phyloP scores from a whole-genome alignment of 352 stramenopile genomes.

The Globisporangium cylindrosporum region DNA sequence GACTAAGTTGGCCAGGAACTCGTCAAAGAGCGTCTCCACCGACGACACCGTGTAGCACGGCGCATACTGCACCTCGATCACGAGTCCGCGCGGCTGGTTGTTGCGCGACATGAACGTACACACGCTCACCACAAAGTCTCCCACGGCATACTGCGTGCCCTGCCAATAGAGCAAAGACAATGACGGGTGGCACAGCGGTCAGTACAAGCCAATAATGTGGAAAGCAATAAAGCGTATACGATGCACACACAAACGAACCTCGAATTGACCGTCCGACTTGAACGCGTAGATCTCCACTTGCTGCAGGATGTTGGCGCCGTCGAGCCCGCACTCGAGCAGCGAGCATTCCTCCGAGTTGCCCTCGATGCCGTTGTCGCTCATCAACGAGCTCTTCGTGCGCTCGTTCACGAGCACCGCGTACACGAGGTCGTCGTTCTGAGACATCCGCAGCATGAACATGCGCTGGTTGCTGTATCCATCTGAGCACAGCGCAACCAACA shows the following conservation, averaged over 20 bases:
- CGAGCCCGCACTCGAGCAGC: conserved; percentile 79
- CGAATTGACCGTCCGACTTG: conserved; percentile 86
- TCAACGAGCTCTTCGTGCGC: conserved; percentile 43
- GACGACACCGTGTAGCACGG: conserved; percentile 76
- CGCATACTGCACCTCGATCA: conserved; percentile 84
- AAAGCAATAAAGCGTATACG: background rate
- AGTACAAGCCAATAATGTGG: background rate
- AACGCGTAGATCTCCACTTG: conserved; percentile 89
- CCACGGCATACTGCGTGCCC: conserved; percentile 78
- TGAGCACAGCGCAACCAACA: conserved; percentile 21
- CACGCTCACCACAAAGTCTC: conserved; percentile 83
- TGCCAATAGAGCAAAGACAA: conserved; percentile 2
- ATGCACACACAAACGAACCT: conserved; percentile 29
- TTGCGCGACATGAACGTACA: conserved; percentile 87
- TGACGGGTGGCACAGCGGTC: background rate
- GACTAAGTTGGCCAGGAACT: conserved; percentile 72
- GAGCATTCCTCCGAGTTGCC: conserved; percentile 69
- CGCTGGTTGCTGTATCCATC: conserved; percentile 84
- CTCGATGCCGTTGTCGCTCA: conserved; percentile 77
- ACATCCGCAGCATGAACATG: conserved; percentile 90
- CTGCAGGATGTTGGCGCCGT: conserved; percentile 83
- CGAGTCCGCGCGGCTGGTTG: conserved; percentile 73
- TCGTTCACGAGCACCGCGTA: conserved; percentile 85
- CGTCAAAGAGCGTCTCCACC: conserved; percentile 79
- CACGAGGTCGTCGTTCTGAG: conserved; percentile 82